A percentile compares a stretch with the other conserved stretches of the same genome.
phyloP scores from a whole-genome alignment of 2,329 filamentous ascomycete species.

The Trichoderma endophyticum region DNA sequence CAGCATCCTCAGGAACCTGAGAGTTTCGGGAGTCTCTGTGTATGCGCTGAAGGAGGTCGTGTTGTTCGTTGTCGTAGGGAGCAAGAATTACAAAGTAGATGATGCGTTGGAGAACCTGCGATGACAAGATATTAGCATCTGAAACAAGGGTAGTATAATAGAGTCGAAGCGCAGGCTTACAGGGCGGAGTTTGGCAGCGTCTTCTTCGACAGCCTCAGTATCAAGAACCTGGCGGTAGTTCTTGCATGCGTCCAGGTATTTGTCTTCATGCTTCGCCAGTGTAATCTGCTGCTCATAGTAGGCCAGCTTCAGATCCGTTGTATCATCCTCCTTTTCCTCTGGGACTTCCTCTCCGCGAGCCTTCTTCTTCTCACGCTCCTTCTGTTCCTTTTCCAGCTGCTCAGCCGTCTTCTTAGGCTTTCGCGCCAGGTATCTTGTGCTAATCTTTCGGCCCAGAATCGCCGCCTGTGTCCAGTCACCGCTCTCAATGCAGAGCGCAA shows the following conservation, averaged over 20 bases:
- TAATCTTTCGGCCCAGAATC: constrained; percentile 94
- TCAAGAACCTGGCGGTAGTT: constrained; percentile 96
- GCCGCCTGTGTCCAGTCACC: constrained; percentile 94
- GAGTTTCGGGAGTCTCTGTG: constrained; percentile 78
- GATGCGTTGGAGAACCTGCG: constrained; percentile 82
- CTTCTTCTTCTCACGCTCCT: constrained; percentile 82
- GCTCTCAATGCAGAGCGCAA: constrained; percentile 89
- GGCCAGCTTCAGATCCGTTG: constrained; percentile 90
- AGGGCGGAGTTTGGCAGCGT: constrained; percentile 78
- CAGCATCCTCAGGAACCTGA: constrained; percentile 73
- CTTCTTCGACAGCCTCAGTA: constrained; percentile 90
- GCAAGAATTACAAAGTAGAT: constrained; percentile 97
- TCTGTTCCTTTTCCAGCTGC: constrained; percentile 85
- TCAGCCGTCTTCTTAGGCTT: constrained; percentile 89
- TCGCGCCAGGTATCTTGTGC: constrained; percentile 84
- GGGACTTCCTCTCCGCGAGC: constrained; percentile 76
- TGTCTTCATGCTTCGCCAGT: constrained; percentile 92
- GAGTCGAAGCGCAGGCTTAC: constrained; percentile 49
- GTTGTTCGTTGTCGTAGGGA: constrained; percentile 97
- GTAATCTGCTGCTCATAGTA: constrained; percentile 98
- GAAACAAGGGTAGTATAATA: not conserved
- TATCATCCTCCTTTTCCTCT: constrained; percentile 77
- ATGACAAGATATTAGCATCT: constrained; percentile 6
- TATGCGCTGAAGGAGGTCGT: constrained; percentile 92
- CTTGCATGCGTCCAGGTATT: constrained; percentile 97